A percentile compares a stretch with the other conserved stretches of the same genome.
Conservation (phyloP, 352 stramenopile genomes). For the Phytophthora boehmeriae region DNA sequence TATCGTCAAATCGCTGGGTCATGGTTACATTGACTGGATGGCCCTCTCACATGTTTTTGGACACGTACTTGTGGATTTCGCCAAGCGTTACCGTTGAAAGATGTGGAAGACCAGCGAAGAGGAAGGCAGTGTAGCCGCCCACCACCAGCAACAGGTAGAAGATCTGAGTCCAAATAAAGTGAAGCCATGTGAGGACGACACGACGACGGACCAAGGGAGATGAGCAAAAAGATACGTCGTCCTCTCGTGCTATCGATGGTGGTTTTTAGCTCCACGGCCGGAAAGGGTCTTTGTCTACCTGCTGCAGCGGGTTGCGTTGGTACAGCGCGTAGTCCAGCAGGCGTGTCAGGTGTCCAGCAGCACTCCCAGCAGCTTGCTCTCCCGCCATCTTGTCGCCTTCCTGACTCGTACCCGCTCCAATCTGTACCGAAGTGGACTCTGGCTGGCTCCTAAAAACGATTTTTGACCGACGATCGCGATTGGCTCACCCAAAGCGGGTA, state of each 20-base stretch:
- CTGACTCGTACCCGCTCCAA: constrained; percentile 5
- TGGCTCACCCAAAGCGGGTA: constrained; percentile 23
- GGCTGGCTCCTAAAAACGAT: neutral
- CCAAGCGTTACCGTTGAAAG: constrained; percentile 49
- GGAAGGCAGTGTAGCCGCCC: constrained; percentile 63
- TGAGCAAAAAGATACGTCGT: constrained; percentile 35
- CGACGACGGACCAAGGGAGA: constrained; percentile 1
- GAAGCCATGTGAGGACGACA: constrained; percentile 11
- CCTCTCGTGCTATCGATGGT: constrained; percentile 1
- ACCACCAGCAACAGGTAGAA: constrained; percentile 69
- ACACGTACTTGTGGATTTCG: constrained; percentile 42
- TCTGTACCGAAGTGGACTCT: constrained; percentile 11
- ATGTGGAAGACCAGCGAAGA: constrained; percentile 46
- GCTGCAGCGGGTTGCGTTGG: constrained; percentile 34
- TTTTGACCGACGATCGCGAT: constrained; percentile 1
- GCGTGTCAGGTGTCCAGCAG: constrained; percentile 7
- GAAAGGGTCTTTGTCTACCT: constrained; percentile 7
- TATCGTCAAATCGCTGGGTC: too few species aligned
- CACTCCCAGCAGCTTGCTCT: neutral
- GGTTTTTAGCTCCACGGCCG: neutral
- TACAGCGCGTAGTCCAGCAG: constrained; percentile 32
- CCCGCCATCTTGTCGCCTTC: constrained; percentile 15
- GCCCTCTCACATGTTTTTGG: neutral
- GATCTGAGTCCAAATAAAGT: constrained; percentile 30
- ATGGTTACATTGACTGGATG: too few species aligned